Evolutionary conservation across 2,329 filamentous ascomycete species (phyloP).

Genomic region (Immersiporthe knoxdaviesiana): DNA sequence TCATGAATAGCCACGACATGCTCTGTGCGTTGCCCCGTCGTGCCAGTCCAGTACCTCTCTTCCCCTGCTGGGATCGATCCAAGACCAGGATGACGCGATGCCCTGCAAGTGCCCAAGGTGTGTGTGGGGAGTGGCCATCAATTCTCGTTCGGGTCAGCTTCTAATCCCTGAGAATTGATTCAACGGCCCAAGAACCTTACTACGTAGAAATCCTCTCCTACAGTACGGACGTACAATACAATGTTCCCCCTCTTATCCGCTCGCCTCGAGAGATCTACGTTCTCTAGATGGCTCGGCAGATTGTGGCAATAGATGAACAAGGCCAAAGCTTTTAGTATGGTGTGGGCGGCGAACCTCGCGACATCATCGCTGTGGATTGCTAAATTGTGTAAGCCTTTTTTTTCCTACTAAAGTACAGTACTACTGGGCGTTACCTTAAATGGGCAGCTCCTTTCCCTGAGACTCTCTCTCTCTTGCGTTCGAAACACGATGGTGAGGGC

Average conservation of each 20-base stretch:
- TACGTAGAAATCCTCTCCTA: neutral
- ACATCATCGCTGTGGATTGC: slow-evolving; percentile 5
- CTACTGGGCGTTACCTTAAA: neutral
- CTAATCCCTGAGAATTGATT: slow-evolving; percentile 20
- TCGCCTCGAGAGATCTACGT: neutral
- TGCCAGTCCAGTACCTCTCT: slow-evolving; percentile 8
- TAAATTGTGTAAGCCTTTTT: neutral
- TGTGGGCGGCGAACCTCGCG: neutral
- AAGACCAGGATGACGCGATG: slow-evolving; percentile 21
- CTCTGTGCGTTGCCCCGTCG: slow-evolving; percentile 8
- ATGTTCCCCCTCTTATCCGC: neutral
- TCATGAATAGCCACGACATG: slow-evolving; percentile 24
- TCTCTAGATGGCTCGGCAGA: slow-evolving; percentile 5
- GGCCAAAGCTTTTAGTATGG: neutral
- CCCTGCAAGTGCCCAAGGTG: slow-evolving; percentile 1
- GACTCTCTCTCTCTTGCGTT: slow-evolving; percentile 8
- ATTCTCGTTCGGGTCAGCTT: neutral
- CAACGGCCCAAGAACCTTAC: slow-evolving; percentile 9
- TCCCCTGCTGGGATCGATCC: slow-evolving; percentile 11
- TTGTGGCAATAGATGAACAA: neutral
- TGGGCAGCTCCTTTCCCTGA: slow-evolving; percentile 13
- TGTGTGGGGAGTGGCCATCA: neutral
- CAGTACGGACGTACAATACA: neutral
- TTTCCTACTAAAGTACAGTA: too few species aligned
- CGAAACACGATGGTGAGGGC: slow-evolving; percentile 4